Base-by-base conservation (phyloP, 805 yeast species). In the Ogataea angusta region DNA sequence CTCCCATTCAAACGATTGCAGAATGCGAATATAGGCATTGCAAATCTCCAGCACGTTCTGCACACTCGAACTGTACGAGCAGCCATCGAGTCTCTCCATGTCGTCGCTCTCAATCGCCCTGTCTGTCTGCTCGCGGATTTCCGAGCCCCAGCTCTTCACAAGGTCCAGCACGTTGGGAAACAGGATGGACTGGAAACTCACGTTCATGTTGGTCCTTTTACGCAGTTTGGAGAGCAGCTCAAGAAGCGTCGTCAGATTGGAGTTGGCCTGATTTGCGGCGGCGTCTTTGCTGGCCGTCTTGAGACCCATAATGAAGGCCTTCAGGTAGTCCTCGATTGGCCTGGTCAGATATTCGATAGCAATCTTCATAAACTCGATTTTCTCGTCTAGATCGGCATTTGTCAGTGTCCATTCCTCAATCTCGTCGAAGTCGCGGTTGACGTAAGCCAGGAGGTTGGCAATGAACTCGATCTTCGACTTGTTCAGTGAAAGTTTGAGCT, bases 1-100 rank as follows among this genome's bases (percentile, higher is more conserved):
- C 12, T 65, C 62, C 96, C 96, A 90, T 1, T 73, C 66, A 30
- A 86, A 70, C 3, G 69, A 70, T 12, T 69, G 69, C 32, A 90
- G 64, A n/a, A 85, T 68, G 4, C 67, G 62, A 15, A 85, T 40
- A 37, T 62, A 62, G 5, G 65, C 61, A 24, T 48, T 42, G 47
- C 60, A 54, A 4, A 62, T 45, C 22, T 57, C 56, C 15, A 58
- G 47, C 1, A 62, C 40, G 28, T 57, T 54, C 34, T 44, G 55
- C 22, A 53, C 59, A 43, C 62, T 49, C 10, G 52, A 48, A 24
- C 62, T 57, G 32, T 51, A 59, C 10, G 62, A 48, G 18, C 62
- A 53, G 6, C 61, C 63, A 18, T 49, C 53, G 13, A 57, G 34
- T 21, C 61, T 78, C 36, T 68, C 64, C 57, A 82, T 80, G 1